These are phyloP conservation scores for Teratosphaeria pseudoeucalypti DNA, from an alignment of 2,329 filamentous ascomycete species.

Conservation along the genomic window DNA sequence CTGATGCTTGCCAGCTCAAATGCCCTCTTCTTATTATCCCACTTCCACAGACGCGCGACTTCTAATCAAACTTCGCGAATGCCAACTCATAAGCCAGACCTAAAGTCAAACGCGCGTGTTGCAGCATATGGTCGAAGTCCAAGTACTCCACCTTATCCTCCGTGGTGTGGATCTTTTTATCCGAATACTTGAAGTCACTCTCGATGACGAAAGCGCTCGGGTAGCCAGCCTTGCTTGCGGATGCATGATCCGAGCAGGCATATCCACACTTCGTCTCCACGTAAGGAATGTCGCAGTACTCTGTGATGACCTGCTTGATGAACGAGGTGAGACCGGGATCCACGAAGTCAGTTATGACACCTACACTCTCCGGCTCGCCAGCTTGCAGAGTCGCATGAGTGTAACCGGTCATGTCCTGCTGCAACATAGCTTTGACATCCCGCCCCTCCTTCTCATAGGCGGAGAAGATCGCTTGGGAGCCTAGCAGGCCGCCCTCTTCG, in stretches of 20 bases:
- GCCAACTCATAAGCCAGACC: constrained; percentile 77
- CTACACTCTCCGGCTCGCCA: constrained; percentile 73
- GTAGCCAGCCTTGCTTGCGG: constrained; percentile 63
- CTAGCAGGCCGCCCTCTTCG: constrained; percentile 78
- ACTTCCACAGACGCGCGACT: background rate
- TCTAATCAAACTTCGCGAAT: constrained; percentile 55
- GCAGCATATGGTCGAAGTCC: constrained; percentile 82
- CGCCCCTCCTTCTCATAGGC: constrained; percentile 62
- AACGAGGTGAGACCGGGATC: constrained; percentile 73
- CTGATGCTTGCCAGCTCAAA: background rate
- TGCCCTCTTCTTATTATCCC: background rate
- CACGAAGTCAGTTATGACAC: constrained; percentile 87
- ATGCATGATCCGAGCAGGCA: constrained; percentile 67
- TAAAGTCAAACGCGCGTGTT: constrained; percentile 77
- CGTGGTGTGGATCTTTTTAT: constrained; percentile 60
- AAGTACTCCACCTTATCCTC: constrained; percentile 62
- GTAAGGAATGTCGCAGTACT: constrained; percentile 83
- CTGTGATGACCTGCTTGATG: constrained; percentile 77
- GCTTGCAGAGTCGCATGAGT: constrained; percentile 72
- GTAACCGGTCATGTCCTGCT: constrained; percentile 96
- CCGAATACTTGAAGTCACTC: constrained; percentile 53
- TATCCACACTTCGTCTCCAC: constrained; percentile 84
- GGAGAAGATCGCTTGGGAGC: constrained; percentile 81
- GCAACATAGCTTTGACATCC: constrained; percentile 89
- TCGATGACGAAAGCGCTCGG: constrained; percentile 69